Percentiles rank a stretch among this genome's conserved stretches.
phyloP scores from a whole-genome alignment of 768 basidiomycete species.

The Lanmaoa rubissima region DNA sequence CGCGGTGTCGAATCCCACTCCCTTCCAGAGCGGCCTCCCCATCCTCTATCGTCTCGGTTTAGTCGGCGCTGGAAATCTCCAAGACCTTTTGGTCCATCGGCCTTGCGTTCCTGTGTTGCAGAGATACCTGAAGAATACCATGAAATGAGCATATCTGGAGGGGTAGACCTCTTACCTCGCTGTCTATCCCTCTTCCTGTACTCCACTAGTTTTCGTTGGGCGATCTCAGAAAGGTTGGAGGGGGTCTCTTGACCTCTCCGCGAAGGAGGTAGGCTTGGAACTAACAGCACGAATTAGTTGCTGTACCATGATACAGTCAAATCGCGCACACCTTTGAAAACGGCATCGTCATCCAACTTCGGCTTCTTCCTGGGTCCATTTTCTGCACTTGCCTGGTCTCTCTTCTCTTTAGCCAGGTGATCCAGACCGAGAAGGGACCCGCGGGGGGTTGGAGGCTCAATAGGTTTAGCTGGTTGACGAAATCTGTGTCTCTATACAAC shows the following conservation, averaged over 20 bases:
- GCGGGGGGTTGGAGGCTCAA: constrained; percentile 76
- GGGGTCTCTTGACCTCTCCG: constrained; percentile 86
- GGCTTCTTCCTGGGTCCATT: constrained; percentile 61
- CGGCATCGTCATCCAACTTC: constrained; percentile 57
- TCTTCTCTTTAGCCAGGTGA: constrained; percentile 83
- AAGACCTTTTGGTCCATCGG: constrained; percentile 70
- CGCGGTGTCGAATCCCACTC: constrained; percentile 65
- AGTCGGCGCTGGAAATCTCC: constrained; percentile 93
- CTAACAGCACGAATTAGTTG: constrained; percentile 38
- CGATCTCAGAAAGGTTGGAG: constrained; percentile 81
- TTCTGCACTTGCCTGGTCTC: constrained; percentile 50
- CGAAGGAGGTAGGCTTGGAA: constrained; percentile 70
- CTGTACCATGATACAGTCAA: background rate
- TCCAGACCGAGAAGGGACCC: constrained; percentile 86
- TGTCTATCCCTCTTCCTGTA: constrained; percentile 70
- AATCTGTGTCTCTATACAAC: constrained; percentile 71
- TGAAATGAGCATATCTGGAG: background rate
- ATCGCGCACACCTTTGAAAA: constrained; percentile 77
- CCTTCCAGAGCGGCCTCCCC: constrained; percentile 36
- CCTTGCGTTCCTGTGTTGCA: constrained; percentile 52
- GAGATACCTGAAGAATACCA: constrained; percentile 51
- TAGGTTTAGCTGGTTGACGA: constrained; percentile 65
- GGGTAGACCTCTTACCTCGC: constrained; percentile 42
- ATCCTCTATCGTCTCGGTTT: constrained; percentile 67
- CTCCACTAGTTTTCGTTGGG: constrained; percentile 72